phyloP scores from a whole-genome alignment of 192 early-diverging fungal species.

The Allomyces javanicus region DNA sequence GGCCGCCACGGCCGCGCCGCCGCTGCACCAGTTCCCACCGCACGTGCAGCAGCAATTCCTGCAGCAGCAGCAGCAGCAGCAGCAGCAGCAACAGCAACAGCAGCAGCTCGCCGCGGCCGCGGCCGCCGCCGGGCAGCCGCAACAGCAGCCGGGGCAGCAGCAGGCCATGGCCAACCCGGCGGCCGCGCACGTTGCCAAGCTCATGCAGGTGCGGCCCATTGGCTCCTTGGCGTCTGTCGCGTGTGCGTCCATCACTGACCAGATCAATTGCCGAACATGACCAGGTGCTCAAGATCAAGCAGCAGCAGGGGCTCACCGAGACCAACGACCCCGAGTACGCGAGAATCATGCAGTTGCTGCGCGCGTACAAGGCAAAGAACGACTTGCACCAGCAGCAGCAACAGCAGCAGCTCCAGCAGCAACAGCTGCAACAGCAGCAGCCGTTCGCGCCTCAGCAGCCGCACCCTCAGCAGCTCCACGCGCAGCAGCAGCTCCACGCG shows the following conservation, averaged over 20 bases:
- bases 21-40: too few species aligned
- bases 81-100: background rate
- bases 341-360: conserved; percentile 36
- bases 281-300: conserved; percentile 14
- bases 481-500: conserved; percentile 4
- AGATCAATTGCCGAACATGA: conserved; percentile 5
- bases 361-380: conserved; percentile 16
- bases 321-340: conserved; percentile 54
- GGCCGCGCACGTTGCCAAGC: background rate
- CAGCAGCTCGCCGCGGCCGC: conserved; percentile 4
- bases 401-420: conserved; percentile 19
- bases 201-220: conserved; percentile 1
- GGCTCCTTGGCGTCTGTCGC: background rate
- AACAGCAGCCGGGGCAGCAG: background rate
- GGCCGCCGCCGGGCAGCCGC: background rate
- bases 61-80: background rate
- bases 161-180: background rate
- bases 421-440: conserved; percentile 17
- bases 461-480: conserved; percentile 7
- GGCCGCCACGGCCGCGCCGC: too few species aligned
- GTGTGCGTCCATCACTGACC: background rate
- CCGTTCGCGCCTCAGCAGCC: too few species aligned
- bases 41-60: too few species aligned
- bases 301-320: conserved; percentile 53
- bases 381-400: conserved; percentile 15